Conservation (phyloP, 208 protist genomes). For the Leishmania tropica region DNA sequence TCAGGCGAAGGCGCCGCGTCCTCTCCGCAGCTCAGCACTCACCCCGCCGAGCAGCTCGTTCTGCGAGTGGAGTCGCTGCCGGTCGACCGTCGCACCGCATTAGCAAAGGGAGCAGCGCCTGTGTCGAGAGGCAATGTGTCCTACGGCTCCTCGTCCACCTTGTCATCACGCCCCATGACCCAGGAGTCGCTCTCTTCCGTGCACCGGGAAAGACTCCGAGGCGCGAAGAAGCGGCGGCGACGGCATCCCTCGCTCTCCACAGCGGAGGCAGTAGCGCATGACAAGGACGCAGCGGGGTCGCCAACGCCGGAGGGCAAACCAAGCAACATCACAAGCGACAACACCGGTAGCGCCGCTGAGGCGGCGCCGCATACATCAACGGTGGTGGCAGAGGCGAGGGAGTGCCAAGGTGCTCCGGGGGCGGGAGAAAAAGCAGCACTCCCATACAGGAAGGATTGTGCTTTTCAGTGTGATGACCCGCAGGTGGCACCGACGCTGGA, state of each 20-base stretch:
- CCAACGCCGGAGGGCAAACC: neutral
- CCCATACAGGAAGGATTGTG: neutral
- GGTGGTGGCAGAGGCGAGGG: neutral
- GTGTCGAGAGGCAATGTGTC: neutral
- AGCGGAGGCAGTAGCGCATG: neutral
- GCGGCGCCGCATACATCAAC: neutral
- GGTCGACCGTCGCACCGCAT: neutral
- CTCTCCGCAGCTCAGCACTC: neutral
- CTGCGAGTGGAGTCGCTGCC: slow-evolving; percentile 25
- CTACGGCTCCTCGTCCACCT: slow-evolving; percentile 1
- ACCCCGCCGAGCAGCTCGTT: slow-evolving; percentile 12
- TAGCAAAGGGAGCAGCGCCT: neutral
- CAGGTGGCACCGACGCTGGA: neutral
- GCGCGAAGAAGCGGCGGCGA: neutral
- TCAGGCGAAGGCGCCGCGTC: neutral
- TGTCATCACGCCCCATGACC: neutral
- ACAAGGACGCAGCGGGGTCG: neutral
- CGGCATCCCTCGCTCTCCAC: neutral
- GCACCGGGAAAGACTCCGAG: neutral
- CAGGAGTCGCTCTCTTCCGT: neutral
- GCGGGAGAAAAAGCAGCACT: neutral
- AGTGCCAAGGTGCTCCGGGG: neutral
- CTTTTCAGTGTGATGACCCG: neutral
- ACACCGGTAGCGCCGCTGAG: neutral
- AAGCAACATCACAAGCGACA: neutral